Percentiles rank a stretch among this genome's conserved stretches.
phyloP scores from a whole-genome alignment of 805 yeast species.

The Candida parachauliodes region DNA sequence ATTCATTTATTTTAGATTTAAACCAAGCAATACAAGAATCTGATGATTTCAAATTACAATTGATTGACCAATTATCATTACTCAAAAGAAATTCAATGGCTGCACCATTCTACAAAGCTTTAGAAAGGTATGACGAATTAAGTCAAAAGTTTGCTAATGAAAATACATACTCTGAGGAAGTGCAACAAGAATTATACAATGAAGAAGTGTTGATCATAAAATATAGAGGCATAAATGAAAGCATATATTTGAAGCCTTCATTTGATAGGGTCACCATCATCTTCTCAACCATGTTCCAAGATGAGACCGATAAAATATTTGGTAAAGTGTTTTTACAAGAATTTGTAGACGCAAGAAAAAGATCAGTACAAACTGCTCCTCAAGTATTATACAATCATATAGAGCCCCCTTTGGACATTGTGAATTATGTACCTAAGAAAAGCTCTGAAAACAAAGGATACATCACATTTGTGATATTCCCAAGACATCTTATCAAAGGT shows the following conservation, averaged over 20 bases:
- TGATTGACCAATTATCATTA: conserved; percentile 65
- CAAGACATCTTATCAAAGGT: conserved; percentile 63
- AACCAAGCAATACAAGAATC: conserved; percentile 26
- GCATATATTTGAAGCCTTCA: conserved; percentile 85
- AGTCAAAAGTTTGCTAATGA: conserved; percentile 43
- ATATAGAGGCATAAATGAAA: conserved; percentile 85
- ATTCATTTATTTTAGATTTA: conserved; percentile 68
- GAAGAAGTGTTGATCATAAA: conserved; percentile 66
- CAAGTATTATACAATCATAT: conserved; percentile 88
- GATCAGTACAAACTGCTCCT: conserved; percentile 96
- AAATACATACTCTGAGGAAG: conserved; percentile 42
- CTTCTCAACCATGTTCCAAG: conserved; percentile 90
- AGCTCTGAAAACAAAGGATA: conserved; percentile 43
- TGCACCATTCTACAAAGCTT: conserved; percentile 89
- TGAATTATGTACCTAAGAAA: conserved; percentile 35
- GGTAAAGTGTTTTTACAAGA: conserved; percentile 90
- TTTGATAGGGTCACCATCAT: conserved; percentile 96
- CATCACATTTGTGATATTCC: conserved; percentile 72
- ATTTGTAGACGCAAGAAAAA: conserved; percentile 91
- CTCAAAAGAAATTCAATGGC: conserved; percentile 86
- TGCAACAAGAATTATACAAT: conserved; percentile 41
- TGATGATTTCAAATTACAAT: conserved; percentile 46
- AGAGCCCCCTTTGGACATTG: conserved; percentile 87
- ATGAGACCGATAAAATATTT: conserved; percentile 91
- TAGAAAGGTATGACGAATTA: conserved; percentile 70